Evolutionary conservation across 371 early-diverging fungal genomes (phyloP).

Genomic region (Mycotypha africana): DNA sequence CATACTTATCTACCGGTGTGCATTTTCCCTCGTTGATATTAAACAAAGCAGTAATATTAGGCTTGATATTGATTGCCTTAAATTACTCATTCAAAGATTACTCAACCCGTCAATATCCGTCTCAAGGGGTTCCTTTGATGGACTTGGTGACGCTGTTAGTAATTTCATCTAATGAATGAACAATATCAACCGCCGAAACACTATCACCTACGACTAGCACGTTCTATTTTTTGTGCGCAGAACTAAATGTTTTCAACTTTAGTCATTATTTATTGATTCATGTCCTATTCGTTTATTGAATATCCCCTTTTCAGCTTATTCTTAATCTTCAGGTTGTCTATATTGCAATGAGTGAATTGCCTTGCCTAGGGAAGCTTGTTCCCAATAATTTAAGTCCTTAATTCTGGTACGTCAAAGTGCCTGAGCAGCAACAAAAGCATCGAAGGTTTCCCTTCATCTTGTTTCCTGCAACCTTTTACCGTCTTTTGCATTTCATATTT

Average conservation of each 20-base stretch:
- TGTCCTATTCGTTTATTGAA: no score
- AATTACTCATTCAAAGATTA: no score
- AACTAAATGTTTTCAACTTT: no score
- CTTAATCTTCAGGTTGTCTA: slow-evolving; percentile 27
- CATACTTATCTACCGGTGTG: slow-evolving; percentile 42
- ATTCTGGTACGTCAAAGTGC: slow-evolving; percentile 32
- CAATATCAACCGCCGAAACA: slow-evolving; percentile 35
- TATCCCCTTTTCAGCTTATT: no score
- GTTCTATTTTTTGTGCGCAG: no score
- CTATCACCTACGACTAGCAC: slow-evolving; percentile 32
- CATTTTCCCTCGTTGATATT: slow-evolving; percentile 44
- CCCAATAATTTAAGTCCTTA: slow-evolving; percentile 18
- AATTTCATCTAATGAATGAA: slow-evolving; percentile 19
- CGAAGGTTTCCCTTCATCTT: slow-evolving; percentile 27
- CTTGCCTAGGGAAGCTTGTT: slow-evolving; percentile 20
- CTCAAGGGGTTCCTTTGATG: slow-evolving; percentile 14
- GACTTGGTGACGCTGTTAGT: slow-evolving; percentile 27
- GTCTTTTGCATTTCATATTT: slow-evolving; percentile 8
- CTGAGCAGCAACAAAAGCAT: slow-evolving; percentile 36
- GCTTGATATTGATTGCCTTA: slow-evolving; percentile 12
- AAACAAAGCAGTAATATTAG: slow-evolving; percentile 17
- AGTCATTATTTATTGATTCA: no score
- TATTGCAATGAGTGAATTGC: slow-evolving; percentile 31
- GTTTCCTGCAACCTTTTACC: slow-evolving; percentile 9
- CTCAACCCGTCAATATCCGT: no score